Base-by-base conservation (phyloP, 805 yeast species). In the Hanseniaspora jakobsenii region DNA sequence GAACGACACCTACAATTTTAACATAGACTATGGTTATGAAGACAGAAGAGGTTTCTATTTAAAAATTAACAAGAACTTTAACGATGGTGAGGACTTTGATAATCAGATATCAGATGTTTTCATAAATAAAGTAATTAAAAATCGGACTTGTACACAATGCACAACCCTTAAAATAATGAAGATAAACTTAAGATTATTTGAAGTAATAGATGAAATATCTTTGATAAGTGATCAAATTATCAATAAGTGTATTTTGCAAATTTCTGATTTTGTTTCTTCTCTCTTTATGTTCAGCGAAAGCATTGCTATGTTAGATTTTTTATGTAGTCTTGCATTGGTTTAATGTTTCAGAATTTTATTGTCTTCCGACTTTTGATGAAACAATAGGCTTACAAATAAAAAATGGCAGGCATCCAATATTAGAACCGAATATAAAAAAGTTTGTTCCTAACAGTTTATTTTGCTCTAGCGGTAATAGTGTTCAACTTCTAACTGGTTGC, bases 401-500 rank as follows among this genome's bases (percentile, higher is more conserved):
- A 41, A 44, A 55, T 4, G 55, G 66, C 2, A 58, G 71, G 35
- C 72, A 71, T 55, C 74, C 74, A 4, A 53, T 71, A 1, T 44
- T 68, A 14, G 71, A 68, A 43, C 47, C 52, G 1, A 32, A 53
- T 2, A 41, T 61, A 1, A 47, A 52, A 7, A 35, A 50, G 12
- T 65, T 60, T 50, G 52, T 67, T 14, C 54, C 69, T 1, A 72
- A 71, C 53, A 67, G 67, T 50, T n/a, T n/a, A n/a, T n/a, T n/a
- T n/a, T n/a, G n/a, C n/a, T n/a, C n/a, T 57, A 61, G 58, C 8
- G 55, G 61, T 6, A 67, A 73, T 2, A 51, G 67, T 23, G 53
- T 71, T 7, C 72, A 70, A 45, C 63, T 75, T 2, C 63, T 75
- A 4, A 74, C 79, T 0, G 80, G 81, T 0, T 72, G 75, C 3